Evolutionary conservation across 345 rosid genomes (phyloP).

Genomic region (Diplotaxis tenuifolia): DNA sequence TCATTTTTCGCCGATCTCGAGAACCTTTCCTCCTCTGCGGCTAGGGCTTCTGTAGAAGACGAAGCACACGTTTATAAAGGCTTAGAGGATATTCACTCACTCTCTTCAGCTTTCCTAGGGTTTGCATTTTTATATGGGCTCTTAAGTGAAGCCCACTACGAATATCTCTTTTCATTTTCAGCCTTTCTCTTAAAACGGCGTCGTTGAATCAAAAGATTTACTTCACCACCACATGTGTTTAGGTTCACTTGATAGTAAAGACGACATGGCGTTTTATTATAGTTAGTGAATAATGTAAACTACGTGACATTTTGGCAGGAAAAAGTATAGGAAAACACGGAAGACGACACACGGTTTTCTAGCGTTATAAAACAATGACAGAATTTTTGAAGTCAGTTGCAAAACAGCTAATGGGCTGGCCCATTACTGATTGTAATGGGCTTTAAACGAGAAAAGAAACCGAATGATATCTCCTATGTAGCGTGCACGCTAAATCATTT

Average conservation of each 20-base stretch:
- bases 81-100: background rate
- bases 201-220: background rate
- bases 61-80: background rate
- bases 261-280: background rate
- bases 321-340: background rate
- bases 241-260: no score
- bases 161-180: background rate
- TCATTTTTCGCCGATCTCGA: conserved; percentile 20
- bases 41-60: conserved; percentile 21
- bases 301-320: conserved; percentile 17
- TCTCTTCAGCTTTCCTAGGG: conserved; percentile 23
- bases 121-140: conserved; percentile 16
- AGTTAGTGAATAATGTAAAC: background rate
- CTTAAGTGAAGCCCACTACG: background rate
- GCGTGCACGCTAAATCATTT: background rate
- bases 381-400: background rate
- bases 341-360: conserved; percentile 16
- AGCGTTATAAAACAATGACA: no score
- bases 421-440: background rate
- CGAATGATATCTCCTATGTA: background rate
- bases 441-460: background rate
- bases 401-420: background rate
- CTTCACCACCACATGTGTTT: conserved; percentile 6
- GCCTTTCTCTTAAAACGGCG: background rate
- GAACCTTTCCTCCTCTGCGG: conserved; percentile 13